Evolutionary conservation across 345 rosid genomes (phyloP), one percentile per base, ranked within the genome.

Genomic region (Eucalyptus erythrocorys): DNA sequence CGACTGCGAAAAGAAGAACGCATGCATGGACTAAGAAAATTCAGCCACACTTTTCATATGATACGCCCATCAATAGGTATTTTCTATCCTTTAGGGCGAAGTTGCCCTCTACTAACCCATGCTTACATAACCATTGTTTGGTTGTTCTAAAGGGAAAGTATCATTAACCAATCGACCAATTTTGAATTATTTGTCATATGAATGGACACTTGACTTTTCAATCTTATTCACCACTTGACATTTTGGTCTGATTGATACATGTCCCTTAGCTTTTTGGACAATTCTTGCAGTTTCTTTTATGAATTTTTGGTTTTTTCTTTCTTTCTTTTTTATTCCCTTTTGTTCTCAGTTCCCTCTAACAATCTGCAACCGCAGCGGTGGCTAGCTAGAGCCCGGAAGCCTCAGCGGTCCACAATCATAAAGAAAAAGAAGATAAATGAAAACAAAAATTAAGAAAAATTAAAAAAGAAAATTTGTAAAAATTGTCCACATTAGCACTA

Each of bases 401-500:
- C 37, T 32, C 16, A 3, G n/a, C 10, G 7, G 17, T n/a, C 71
- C 71, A 64, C 17, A 64, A n/a, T 11, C 0, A 59, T 5, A 59
- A 27, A 27, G 7, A 14, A 64, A 30, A 0, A n/a, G 9, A 64
- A n/a, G 16, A 61, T 30, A 61, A 13, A 61, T 61, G 13, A 13
- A 30, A 61, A 61, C 12, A 19, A 50, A 50, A 26, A 10, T 24
- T 27, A 57, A 4, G 27, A 57, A 57, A 57, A 24, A 10, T 26
- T 27, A 5, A 59, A 13, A 13, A 13, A 30, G 3, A 64, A 64
- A 64, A 30, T 6, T n/a, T 64, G 2, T 6, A 64, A n/a, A 64
- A n/a, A 13, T 64, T 64, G 5, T n/a, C 5, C 4, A 0, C 1
- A 16, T 27, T 0, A 59, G 32, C 14, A 0, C 2, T 27, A 3